Evolutionary conservation across 2,329 filamentous ascomycete species (phyloP), one percentile per base, ranked within the genome.

Genomic region (Paramyrothecium roridum): DNA sequence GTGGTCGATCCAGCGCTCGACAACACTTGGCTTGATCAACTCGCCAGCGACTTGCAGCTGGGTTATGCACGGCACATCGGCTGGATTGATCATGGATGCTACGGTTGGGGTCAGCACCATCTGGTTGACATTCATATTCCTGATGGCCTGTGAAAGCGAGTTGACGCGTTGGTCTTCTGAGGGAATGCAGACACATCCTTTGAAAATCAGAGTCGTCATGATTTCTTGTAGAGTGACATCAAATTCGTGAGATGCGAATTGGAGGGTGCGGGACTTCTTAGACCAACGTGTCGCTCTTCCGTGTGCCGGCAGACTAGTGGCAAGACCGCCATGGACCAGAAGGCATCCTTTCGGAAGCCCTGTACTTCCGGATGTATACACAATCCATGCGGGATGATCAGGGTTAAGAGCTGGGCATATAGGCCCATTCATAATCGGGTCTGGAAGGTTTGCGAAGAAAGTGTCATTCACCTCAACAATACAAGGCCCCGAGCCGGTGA

Each of bases 361-460:
- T 11, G 53, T 51, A 26, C 37, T 53, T 52, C 53, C 53, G 19
- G 50, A 40, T 11, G 53, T 55, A 50, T 53, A 57, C 17, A 55
- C 50, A 40, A 57, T 55, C 37, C 40, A 52, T 20, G 50, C 49
- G 22, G 54, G 46, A 30, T 52, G 53, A 12, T 52, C 7, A 37
- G 47, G 50, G 3, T 11, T 43, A 22, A 54, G 30, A 19, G 22
- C 19, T 20, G 52, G 52, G 52, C 52, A 56, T 52, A 54, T 17
- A 17, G 13, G 37, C 37, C 13, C 13, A 17, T 13, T 6, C n/a
- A 19, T 6, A 6, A 43, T 43, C 52, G 20, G 30, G 21, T 13
- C 40, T 21, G 34, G 48, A 10, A 30, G 26, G 26, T 10, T 30
- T 4, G 26, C 26, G 6, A 30, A 30, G 6, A 30, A 30, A 30